Base-by-base conservation (phyloP, 768 basidiomycete genomes). In the Collybia sordida region DNA sequence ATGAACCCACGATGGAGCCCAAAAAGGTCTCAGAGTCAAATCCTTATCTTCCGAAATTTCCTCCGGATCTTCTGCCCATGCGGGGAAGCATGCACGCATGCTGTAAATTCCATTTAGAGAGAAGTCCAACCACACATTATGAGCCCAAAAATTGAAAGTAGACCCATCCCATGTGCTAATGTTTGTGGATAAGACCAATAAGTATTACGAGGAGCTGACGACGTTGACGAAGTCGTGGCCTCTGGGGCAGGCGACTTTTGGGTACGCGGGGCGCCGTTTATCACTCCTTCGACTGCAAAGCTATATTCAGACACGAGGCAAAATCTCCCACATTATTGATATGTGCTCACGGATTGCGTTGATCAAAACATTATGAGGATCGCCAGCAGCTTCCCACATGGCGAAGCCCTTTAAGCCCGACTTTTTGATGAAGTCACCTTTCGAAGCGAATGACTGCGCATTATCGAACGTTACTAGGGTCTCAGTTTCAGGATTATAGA, bases 321-420 rank as follows among this genome's bases (percentile, higher is more conserved):
- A 41, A n/a, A 25, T 25, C 21, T 12, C 12, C 9, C 17, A 15
- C 11, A 41, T 2, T 45, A 39, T 54, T 64, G 69, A 51, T 57
- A 71, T n/a, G n/a, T n/a, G n/a, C 76, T 60, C 38, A 88, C 85
- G 31, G 31, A 31, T 31, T 4, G 87, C 71, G 62, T 86, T 72
- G 3, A 89, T 68, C 38, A 90, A 69, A 17, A 78, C 72, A 57
- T 88, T 73, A n/a, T 81, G 54, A 43, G 66, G 74, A 60, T 88
- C 88, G 3, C 84, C 84, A 24, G 79, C 84, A 40, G 83, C 77
- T 60, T 89, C 83, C 86, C 86, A 89, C 66, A 85, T 79, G 1
- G 81, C 69, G 63, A 89, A 89, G 3, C 88, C 88, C 50, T 68
- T 71, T n/a, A 90, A 65, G 5, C 77, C 78, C 9, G 64, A 64